phyloP scores from a whole-genome alignment of 2,329 filamentous ascomycete species.

The Neopestalotiopsis sp. region DNA sequence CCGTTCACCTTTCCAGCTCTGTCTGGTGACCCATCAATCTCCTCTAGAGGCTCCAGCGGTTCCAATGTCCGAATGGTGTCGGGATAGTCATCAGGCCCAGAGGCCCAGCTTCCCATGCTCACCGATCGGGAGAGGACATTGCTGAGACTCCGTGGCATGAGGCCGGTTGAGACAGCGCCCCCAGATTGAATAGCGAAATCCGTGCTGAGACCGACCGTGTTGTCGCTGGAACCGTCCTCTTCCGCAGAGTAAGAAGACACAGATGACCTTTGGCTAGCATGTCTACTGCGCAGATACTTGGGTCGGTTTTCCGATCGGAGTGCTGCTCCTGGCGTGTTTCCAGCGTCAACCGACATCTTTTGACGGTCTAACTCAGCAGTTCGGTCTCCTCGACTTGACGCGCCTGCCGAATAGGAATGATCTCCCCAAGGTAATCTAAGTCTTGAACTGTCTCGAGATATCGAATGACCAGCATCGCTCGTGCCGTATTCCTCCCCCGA shows the following conservation, averaged over 20 bases:
- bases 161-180: constrained; percentile 68
- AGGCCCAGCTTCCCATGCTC: constrained; percentile 89
- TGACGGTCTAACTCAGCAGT: constrained; percentile 40
- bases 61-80: constrained; percentile 46
- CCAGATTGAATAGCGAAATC: constrained; percentile 87
- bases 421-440: constrained; percentile 41
- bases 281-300: constrained; percentile 63
- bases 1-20: constrained; percentile 36
- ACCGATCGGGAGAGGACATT: constrained; percentile 74
- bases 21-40: constrained; percentile 48
- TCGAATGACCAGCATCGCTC: constrained; percentile 23
- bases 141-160: constrained; percentile 55
- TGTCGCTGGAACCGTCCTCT: constrained; percentile 74
- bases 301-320: constrained; percentile 55
- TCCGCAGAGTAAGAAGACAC: constrained; percentile 64
- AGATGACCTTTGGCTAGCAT: constrained; percentile 64
- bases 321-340: constrained; percentile 51
- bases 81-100: constrained; percentile 67
- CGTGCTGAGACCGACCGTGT: constrained; percentile 68
- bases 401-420: constrained; percentile 30
- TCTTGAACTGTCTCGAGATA: constrained; percentile 31
- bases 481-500: constrained; percentile 22
- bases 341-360: constrained; percentile 46
- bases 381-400: constrained; percentile 37
- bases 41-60: constrained; percentile 56